These are phyloP conservation scores for Eucalyptus marginata DNA, from an alignment of 345 rosid species.

Conservation along the genomic window DNA sequence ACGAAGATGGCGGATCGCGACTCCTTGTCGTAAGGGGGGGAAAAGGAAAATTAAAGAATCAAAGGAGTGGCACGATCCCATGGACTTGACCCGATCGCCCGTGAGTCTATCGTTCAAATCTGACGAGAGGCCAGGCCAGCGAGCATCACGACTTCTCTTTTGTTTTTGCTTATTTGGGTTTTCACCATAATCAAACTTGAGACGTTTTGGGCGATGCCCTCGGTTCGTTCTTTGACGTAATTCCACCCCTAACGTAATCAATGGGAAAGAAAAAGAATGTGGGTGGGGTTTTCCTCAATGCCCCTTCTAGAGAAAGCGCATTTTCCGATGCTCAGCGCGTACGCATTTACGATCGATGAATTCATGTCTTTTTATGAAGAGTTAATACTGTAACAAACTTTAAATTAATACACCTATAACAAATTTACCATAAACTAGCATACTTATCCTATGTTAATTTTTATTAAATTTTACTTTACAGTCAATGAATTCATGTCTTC, in stretches of 20 bases:
- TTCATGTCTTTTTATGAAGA: too few relatives aligned
- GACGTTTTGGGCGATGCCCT: neutral
- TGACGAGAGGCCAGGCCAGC: neutral
- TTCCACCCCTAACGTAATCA: neutral
- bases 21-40: neutral
- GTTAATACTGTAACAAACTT: fast-evolving
- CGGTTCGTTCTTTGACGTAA: neutral
- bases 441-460: fast-evolving
- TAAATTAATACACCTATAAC: fast-evolving
- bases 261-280: neutral
- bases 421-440: too few relatives aligned
- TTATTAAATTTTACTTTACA: too few relatives aligned
- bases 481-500: too few relatives aligned
- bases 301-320: neutral
- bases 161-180: neutral
- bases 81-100: neutral
- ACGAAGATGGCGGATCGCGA: neutral
- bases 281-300: neutral
- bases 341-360: neutral
- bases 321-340: neutral
- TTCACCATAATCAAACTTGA: neutral
- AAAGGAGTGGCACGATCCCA: neutral
- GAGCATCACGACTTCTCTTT: neutral
- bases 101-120: neutral
- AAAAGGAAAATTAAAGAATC: neutral